Evolutionary conservation across 768 basidiomycete genomes (phyloP), one percentile per base, ranked within the genome.

Genomic region (Mycena venus): DNA sequence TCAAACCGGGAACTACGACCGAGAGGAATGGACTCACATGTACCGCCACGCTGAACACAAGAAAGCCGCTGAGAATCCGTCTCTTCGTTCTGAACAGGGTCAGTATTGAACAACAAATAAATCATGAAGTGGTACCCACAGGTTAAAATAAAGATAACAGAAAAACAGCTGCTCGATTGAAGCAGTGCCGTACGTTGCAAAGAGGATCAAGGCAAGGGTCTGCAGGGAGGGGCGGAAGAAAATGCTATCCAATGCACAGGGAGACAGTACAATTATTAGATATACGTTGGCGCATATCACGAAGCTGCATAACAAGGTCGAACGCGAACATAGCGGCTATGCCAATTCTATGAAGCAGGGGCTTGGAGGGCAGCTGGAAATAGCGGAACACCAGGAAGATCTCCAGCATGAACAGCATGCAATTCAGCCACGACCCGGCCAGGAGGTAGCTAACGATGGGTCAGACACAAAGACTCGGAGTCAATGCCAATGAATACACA

Each of bases 91-190:
- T 74, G 31, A 27, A 12, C 1, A n/a, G n/a, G 2, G 27, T 60
- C 17, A 55, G 42, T 19, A 11, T 2, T 14, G 8, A 49, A 38
- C n/a, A n/a, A n/a, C n/a, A 29, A 11, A 23, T 51, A 8, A 2
- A 27, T 40, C 17, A n/a, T 15, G 6, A 4, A 12, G 32, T 14
- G 23, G 6, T 25, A 65, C 73, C 19, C 60, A 74, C 73, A 74
- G 25, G 11, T 19, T 14, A 31, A 64, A 70, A 25, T 64, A 74
- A 4, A 74, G 32, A 44, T 65, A 25, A 21, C 62, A 64, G 44
- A 74, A 40, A 49, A 70, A 74, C 10, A 70, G 27, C 62, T 74
- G 73, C 34, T 60, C 68, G 23, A 74, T 59, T 2, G 73, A 64
- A 5, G 68, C 68, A 4, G 63, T 74, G 15, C 40, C 62, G 42